A percentile compares a stretch with the other conserved stretches of the same genome.
phyloP scores from a whole-genome alignment of 768 basidiomycete genomes.

The Pleurotus citrinopileatus region DNA sequence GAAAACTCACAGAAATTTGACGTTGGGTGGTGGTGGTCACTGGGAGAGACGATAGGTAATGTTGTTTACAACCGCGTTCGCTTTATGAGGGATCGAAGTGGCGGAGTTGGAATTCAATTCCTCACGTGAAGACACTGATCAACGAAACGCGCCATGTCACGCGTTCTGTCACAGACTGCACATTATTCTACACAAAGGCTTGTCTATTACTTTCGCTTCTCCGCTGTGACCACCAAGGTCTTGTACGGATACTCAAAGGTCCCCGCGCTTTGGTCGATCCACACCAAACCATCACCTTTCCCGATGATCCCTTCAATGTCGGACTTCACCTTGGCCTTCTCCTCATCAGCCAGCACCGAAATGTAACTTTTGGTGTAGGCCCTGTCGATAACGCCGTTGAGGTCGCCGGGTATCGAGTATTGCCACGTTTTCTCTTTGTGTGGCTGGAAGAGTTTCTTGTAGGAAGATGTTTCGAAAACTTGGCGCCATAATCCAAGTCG shows the following conservation, averaged over 20 bases:
- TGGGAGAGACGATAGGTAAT: conserved; percentile 9
- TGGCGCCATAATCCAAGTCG: conserved; percentile 73
- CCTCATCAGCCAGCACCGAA: conserved; percentile 54
- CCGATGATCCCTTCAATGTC: conserved; percentile 56
- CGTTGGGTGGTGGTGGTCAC: conserved; percentile 15
- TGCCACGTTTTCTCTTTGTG: conserved; percentile 55
- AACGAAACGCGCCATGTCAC: conserved; percentile 10
- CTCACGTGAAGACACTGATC: conserved; percentile 10
- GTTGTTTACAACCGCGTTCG: conserved; percentile 10
- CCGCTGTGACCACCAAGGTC: conserved; percentile 51
- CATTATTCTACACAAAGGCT: neutral
- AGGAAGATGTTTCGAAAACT: conserved; percentile 61
- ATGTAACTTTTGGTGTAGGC: conserved; percentile 87
- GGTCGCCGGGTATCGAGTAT: conserved; percentile 50
- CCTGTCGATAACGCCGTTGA: conserved; percentile 59
- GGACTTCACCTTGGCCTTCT: conserved; percentile 48
- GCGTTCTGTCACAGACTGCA: conserved; percentile 1
- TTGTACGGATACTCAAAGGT: conserved; percentile 81
- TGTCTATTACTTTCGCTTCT: no score
- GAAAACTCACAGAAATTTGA: neutral
- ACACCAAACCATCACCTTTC: conserved; percentile 58
- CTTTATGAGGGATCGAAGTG: conserved; percentile 11
- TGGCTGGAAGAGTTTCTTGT: conserved; percentile 54
- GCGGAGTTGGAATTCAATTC: conserved; percentile 12
- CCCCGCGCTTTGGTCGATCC: conserved; percentile 74